These are phyloP conservation scores for Bothia castanella DNA, from an alignment of 1,284 basidiomycete species.

Conservation along the genomic window DNA sequence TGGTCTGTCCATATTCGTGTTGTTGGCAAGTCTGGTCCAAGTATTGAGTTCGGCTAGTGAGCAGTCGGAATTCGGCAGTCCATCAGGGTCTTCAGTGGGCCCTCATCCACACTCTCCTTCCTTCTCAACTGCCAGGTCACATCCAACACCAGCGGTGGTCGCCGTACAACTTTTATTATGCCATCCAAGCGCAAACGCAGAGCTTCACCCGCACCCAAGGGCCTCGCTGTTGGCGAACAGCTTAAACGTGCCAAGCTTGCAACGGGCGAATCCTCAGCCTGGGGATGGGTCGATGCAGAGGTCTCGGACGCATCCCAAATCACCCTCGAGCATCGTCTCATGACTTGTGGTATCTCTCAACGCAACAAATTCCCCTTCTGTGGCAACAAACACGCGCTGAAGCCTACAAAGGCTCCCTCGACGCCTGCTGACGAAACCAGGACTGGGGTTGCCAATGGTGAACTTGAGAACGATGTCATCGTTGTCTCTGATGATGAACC, in stretches of 20 bases:
- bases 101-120: conserved; percentile 17
- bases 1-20: conserved; percentile 6
- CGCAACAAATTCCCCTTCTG: conserved; percentile 50
- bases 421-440: conserved; percentile 3
- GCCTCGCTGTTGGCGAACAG: conserved; percentile 54
- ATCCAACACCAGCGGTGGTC: conserved; percentile 1
- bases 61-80: conserved; percentile 26
- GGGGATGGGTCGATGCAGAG: conserved; percentile 77
- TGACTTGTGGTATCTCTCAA: conserved; percentile 62
- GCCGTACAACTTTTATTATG: conserved; percentile 36
- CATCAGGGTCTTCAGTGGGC: conserved; percentile 18
- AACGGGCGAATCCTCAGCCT: conserved; percentile 47
- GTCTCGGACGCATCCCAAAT: conserved; percentile 55
- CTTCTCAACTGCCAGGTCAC: conserved; percentile 11
- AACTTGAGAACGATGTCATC: conserved; percentile 58
- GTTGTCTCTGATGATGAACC: conserved; percentile 65
- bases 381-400: conserved; percentile 47
- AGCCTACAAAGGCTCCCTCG: conserved; percentile 14
- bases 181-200: conserved; percentile 61
- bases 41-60: conserved; percentile 14
- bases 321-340: conserved; percentile 57
- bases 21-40: no score
- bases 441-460: conserved; percentile 31
- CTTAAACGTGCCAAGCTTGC: conserved; percentile 55
- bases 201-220: conserved; percentile 44